These are phyloP conservation scores for Podospora pseudocomata DNA, from an alignment of 495 filamentous ascomycete species.

Conservation along the genomic window DNA sequence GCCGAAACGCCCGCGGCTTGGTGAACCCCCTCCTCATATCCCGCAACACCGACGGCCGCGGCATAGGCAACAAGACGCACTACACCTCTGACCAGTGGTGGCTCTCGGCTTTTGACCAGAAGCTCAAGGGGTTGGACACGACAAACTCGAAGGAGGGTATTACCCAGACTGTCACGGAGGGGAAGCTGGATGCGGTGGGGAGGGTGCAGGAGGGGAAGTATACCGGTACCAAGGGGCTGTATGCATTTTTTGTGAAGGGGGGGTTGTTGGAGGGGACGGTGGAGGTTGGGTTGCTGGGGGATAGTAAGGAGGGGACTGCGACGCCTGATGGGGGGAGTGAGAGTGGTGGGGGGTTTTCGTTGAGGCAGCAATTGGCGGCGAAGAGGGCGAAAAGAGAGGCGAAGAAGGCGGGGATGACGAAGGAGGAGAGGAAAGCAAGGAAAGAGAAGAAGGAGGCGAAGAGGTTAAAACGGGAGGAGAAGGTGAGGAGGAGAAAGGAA, in stretches of 20 bases:
- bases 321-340: conserved; percentile 30
- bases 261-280: conserved; percentile 65
- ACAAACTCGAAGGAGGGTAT: conserved; percentile 42
- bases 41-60: conserved; percentile 64
- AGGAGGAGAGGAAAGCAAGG: conserved; percentile 40
- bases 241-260: conserved; percentile 77
- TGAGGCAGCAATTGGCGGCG: conserved; percentile 9
- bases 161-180: conserved; percentile 46
- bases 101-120: conserved; percentile 75
- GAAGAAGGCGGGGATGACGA: conserved; percentile 25
- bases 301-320: conserved; percentile 33
- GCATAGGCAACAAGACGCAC: conserved; percentile 64
- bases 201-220: conserved; percentile 39
- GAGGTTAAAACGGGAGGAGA: conserved; percentile 45
- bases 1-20: conserved; percentile 61
- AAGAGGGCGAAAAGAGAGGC: conserved; percentile 25
- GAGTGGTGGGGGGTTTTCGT: conserved; percentile 22
- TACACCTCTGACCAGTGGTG: conserved; percentile 72
- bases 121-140: conserved; percentile 65
- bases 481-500: conserved; percentile 29
- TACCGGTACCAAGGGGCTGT: conserved; percentile 58
- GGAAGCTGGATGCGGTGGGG: conserved; percentile 51
- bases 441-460: conserved; percentile 42
- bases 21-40: conserved; percentile 64
- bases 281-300: conserved; percentile 19